These are phyloP conservation scores for Hyaloscypha hepaticicola DNA, from an alignment of 495 filamentous ascomycete species.

Conservation along the genomic window DNA sequence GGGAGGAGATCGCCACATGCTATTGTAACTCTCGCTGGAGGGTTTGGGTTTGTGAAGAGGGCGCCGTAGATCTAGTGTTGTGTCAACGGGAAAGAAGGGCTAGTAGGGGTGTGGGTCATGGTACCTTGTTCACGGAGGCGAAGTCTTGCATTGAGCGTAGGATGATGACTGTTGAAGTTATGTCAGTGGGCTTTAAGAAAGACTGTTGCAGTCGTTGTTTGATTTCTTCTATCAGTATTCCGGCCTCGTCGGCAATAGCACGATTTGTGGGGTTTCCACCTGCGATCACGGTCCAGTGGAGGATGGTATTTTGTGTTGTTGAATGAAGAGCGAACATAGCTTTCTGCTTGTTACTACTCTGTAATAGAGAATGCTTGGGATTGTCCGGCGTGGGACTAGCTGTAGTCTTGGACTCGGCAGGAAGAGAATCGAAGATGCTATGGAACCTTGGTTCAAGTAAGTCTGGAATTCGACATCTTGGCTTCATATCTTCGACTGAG, in stretches of 20 bases:
- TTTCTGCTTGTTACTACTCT: not conserved
- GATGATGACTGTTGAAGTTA: conserved; percentile 73
- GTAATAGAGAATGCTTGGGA: not conserved
- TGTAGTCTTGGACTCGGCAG: not conserved
- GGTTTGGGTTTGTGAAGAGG: conserved; percentile 71
- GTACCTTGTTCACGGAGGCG: conserved; percentile 58
- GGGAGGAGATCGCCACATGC: conserved; percentile 64
- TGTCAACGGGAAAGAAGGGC: conserved; percentile 10
- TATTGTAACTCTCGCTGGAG: conserved; percentile 81
- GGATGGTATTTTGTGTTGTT: not conserved
- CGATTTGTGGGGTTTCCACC: not conserved
- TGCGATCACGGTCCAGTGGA: conserved; percentile 20
- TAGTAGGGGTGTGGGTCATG: not conserved
- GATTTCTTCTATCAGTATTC: conserved; percentile 35
- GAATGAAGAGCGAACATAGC: not conserved
- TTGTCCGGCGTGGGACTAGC: not conserved
- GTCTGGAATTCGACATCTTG: conserved; percentile 22
- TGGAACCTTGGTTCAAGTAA: conserved; percentile 25
- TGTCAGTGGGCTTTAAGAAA: conserved; percentile 47
- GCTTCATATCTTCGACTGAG: conserved; percentile 10
- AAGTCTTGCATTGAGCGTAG: conserved; percentile 82
- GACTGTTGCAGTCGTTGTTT: conserved; percentile 31
- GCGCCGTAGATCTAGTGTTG: conserved; percentile 56
- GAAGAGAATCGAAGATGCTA: conserved; percentile 8
- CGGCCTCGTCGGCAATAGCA: conserved; percentile 38